Evolutionary conservation across 768 basidiomycete species (phyloP).

Genomic region (Scleroderma citrinum): DNA sequence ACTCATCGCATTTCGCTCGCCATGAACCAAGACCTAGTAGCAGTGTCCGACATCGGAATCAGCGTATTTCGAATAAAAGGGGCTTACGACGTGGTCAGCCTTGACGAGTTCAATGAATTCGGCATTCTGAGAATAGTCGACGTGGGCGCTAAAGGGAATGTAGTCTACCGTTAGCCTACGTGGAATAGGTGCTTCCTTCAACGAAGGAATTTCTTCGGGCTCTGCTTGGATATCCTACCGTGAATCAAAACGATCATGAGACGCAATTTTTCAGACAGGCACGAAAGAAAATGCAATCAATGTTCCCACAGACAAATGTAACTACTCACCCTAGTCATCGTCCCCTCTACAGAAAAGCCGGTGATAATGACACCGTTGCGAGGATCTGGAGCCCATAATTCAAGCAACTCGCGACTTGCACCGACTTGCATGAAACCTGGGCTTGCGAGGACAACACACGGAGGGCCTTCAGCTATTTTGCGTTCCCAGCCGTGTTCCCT

Average conservation of each 20-base stretch:
- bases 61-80: background rate
- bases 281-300: too few relatives aligned
- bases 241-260: constrained; percentile 3
- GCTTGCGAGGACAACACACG: constrained; percentile 92
- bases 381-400: constrained; percentile 92
- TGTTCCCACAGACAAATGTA: too few relatives aligned
- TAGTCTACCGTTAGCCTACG: constrained; percentile 88
- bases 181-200: constrained; percentile 73
- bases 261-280: background rate
- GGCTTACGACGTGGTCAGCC: constrained; percentile 79
- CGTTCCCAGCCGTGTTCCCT: constrained; percentile 75
- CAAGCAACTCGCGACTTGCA: constrained; percentile 84
- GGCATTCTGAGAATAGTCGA: constrained; percentile 92
- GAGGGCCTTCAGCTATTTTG: constrained; percentile 86
- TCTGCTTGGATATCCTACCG: constrained; percentile 84
- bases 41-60: background rate
- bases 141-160: constrained; percentile 94
- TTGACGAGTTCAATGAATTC: constrained; percentile 92
- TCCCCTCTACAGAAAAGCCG: constrained; percentile 96
- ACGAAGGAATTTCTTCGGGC: constrained; percentile 77
- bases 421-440: constrained; percentile 92
- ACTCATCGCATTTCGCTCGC: constrained; percentile 88
- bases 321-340: constrained; percentile 87
- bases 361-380: constrained; percentile 93
- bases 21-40: constrained; percentile 82